Base-by-base conservation (phyloP, 768 basidiomycete species). In the Boletus rubescentipes region DNA sequence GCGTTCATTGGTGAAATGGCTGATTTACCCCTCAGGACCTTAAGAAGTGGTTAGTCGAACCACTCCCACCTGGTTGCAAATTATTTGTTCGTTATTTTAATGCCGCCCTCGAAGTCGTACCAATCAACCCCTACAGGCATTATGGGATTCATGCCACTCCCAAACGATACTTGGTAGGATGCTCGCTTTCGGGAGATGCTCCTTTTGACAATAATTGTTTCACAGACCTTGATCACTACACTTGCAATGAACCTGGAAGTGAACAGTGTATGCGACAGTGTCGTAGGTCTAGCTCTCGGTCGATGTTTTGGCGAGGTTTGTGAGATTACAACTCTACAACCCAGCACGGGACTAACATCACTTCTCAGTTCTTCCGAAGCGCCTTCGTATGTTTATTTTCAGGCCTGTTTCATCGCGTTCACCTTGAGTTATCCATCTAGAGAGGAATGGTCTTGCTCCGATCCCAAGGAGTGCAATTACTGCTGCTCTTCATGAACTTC, bases 1-100 rank as follows among this genome's bases (percentile, higher is more conserved):
- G 63, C 67, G 71, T 4, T 62, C 75, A 10, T 74, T 75, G 48
- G 73, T 74, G 57, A 70, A 73, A 75, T 5, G 11, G 12, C 38
- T 58, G 32, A 54, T 38, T 6, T 31, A 16, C 10, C 15, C 31
- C 14, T 41, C 31, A 69, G 67, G 59, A 53, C 16, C 59, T 69
- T 4, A 69, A 54, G 46, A 55, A 55, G 44, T 55, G 54, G 53
- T 49, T 69, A 14, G 58, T 69, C 12, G n/a, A 61, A 6, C 62
- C 64, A 36, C 62, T 69, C 29, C 67, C 67, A n/a, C 29, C 0
- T n/a, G 69, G 64, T 4, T 63, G 64, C 49, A 64, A 57, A 50
- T 30, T 69, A 34, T 69, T 69, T 44, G 67, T 69, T 1, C 15
- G 69, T 64, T 12, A n/a, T 40, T 32, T 43, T 20, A 34, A 6